Evolutionary conservation across 1,284 basidiomycete species (phyloP).

Genomic region (Vanrija sp.): DNA sequence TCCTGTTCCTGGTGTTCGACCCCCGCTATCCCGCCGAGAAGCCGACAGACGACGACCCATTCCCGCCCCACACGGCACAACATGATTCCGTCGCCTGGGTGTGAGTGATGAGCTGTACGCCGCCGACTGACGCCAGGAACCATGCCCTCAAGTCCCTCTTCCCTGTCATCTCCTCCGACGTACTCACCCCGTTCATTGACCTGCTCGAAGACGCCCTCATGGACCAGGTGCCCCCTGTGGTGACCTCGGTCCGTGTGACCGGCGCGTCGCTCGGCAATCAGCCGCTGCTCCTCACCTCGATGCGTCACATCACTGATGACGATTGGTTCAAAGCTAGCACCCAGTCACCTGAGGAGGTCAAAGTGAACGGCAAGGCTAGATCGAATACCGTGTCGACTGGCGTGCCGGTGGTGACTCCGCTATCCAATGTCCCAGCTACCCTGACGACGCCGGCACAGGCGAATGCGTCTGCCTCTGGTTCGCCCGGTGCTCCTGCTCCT

Average conservation of each 20-base stretch:
- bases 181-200: constrained; percentile 50
- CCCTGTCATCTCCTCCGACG: constrained; percentile 46
- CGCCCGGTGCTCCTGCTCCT: no score
- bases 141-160: constrained; percentile 44
- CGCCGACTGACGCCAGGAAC: constrained; percentile 27
- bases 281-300: constrained; percentile 42
- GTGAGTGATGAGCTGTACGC: constrained; percentile 3
- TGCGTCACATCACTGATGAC: constrained; percentile 41
- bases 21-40: not conserved
- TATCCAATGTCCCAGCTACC: not conserved
- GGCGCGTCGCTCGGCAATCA: constrained; percentile 42
- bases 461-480: no score
- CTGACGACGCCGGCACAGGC: not conserved
- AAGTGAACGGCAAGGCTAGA: not conserved
- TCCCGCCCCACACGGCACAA: constrained; percentile 4
- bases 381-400: no score
- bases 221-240: constrained; percentile 44
- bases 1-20: not conserved
- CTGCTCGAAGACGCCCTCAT: constrained; percentile 48
- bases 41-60: not conserved
- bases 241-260: constrained; percentile 44
- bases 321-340: constrained; percentile 46
- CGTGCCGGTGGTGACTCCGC: not conserved
- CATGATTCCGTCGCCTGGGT: constrained; percentile 13
- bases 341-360: not conserved